Conservation (phyloP, 306 rosid species). For the Trifolium fragiferum region DNA sequence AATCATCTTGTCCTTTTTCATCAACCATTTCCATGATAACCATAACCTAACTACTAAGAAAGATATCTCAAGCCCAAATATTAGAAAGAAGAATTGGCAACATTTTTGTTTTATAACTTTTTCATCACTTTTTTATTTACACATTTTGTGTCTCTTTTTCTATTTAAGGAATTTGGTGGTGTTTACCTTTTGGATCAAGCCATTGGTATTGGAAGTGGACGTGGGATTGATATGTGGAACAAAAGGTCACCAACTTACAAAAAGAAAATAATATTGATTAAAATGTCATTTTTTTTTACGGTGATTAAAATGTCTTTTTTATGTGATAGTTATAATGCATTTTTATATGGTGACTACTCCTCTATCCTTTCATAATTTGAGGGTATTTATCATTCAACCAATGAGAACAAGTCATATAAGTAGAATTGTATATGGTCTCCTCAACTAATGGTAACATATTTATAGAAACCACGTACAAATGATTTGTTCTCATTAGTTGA, state of each 20-base stretch:
- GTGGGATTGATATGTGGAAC: not conserved
- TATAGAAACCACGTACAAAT: too few relatives aligned
- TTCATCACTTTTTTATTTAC: not conserved
- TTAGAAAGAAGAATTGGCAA: not conserved
- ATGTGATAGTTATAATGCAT: not conserved
- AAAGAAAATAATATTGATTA: not conserved
- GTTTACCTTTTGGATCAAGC: not conserved
- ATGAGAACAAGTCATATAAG: too few relatives aligned
- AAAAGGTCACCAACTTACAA: not conserved
- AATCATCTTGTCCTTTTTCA: not conserved
- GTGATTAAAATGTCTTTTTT: too few relatives aligned
- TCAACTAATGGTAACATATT: too few relatives aligned
- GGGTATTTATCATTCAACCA: too few relatives aligned
- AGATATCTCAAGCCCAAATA: not conserved
- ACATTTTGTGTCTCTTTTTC: not conserved
- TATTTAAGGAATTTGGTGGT: not conserved
- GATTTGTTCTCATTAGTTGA: too few relatives aligned
- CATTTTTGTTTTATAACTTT: not conserved
- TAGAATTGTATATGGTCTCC: too few relatives aligned
- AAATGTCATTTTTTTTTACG: too few relatives aligned
- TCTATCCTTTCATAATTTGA: too few relatives aligned
- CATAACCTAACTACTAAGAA: not conserved
- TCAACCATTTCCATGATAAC: not conserved
- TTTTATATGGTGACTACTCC: too few relatives aligned
- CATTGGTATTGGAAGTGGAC: not conserved